A percentile compares a stretch with the other conserved stretches of the same genome.
These are phyloP conservation scores for Yamadazyma sp. DNA, from an alignment of 805 yeast genomes.

Conservation along the genomic window DNA sequence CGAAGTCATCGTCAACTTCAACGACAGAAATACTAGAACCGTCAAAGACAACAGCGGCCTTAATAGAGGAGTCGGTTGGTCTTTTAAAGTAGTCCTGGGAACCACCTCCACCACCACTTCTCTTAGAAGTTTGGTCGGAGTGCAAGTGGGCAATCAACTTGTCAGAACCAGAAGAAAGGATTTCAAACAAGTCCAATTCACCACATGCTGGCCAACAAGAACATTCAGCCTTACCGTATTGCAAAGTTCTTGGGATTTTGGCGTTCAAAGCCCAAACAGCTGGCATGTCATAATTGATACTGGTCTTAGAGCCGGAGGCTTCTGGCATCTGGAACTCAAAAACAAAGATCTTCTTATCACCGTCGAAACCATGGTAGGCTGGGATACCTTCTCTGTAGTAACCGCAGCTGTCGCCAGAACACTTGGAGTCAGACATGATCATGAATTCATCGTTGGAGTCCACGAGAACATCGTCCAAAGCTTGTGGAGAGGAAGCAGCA, in stretches of 20 bases:
- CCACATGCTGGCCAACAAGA: slow-evolving; percentile 98
- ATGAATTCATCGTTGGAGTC: slow-evolving; percentile 76
- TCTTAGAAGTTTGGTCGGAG: slow-evolving; percentile 66
- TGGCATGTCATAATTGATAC: slow-evolving; percentile 88
- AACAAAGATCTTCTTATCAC: slow-evolving; percentile 79
- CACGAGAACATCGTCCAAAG: slow-evolving; percentile 66
- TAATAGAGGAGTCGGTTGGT: slow-evolving; percentile 74
- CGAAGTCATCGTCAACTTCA: slow-evolving; percentile 59
- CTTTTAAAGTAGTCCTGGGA: slow-evolving; percentile 83
- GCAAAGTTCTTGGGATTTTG: slow-evolving; percentile 93
- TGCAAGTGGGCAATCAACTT: slow-evolving; percentile 81
- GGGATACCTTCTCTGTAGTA: slow-evolving; percentile 83
- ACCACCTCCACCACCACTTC: slow-evolving; percentile 59
- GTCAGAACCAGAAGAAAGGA: slow-evolving; percentile 71
- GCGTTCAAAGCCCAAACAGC: slow-evolving; percentile 96
- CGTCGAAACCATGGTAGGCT: slow-evolving; percentile 93
- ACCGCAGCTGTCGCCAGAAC: slow-evolving; percentile 66
- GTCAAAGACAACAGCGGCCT: slow-evolving; percentile 85
- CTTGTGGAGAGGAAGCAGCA: slow-evolving; percentile 67
- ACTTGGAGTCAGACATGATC: slow-evolving; percentile 72
- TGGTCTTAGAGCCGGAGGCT: slow-evolving; percentile 43
- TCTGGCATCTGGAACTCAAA: slow-evolving; percentile 95
- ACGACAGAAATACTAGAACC: slow-evolving; percentile 58
- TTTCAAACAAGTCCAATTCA: slow-evolving; percentile 93
- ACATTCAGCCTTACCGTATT: slow-evolving; percentile 82